Base-by-base conservation (phyloP, 2,329 filamentous ascomycete genomes). In the Penicillium sp. region DNA sequence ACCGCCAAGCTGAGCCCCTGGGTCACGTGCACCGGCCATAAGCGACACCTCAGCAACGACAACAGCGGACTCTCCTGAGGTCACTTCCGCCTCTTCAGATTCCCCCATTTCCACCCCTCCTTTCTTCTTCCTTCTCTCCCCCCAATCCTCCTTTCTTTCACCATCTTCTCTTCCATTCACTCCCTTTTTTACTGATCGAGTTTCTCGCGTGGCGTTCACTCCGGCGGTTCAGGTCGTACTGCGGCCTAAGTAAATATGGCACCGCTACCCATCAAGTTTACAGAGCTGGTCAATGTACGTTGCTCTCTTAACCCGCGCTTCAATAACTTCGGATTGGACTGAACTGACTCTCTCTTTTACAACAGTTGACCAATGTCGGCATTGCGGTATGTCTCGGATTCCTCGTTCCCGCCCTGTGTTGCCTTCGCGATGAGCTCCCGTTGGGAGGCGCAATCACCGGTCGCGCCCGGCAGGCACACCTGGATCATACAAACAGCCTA, bases 181-280 rank as follows among this genome's bases (percentile, higher is more conserved):
- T 37, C 27, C 10, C 15, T 44, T 51, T 57, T 61, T 51, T 46
- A 47, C 56, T 61, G 50, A 53, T 47, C 58, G 58, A 53, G 56
- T 63, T 67, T 64, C 64, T 71, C 65, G 61, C 65, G 63, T 61
- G 70, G 71, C 68, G 69, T 73, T 72, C 60, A 55, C 58, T 69
- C 66, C 55, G 68, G 68, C 68, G 71, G 66, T 72, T 74, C 65
- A 73, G 71, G 72, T 72, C 70, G 68, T 68, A 55, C 63, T 66
- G 60, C 70, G 68, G 68, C 72, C 67, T 67, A 70, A 64, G 69
- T 73, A 75, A 77, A 70, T 73, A 79, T 79, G 77, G 77, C 76
- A 69, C 84, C 86, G 76, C 81, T 95, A 71, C 91, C 90, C 70
- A 96, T 96, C 79, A 91, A 91, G 81, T 95, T 96, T 78, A 89